Evolutionary conservation across 768 basidiomycete genomes (phyloP).

Genomic region (Podaxis mareebaensis): DNA sequence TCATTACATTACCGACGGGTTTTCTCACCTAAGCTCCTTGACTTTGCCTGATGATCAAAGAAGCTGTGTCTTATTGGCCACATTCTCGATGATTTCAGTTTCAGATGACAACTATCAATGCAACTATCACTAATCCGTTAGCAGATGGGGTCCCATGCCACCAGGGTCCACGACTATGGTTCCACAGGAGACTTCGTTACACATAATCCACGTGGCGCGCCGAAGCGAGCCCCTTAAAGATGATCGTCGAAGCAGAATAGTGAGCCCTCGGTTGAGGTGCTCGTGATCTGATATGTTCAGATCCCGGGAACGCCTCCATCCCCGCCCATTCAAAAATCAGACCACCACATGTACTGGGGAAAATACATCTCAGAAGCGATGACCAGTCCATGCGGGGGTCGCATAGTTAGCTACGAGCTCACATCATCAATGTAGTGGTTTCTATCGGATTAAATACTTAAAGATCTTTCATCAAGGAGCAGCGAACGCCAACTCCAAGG

Average conservation of each 20-base stretch:
- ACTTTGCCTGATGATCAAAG: neutral
- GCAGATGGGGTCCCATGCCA: neutral
- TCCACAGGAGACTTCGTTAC: neutral
- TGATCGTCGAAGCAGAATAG: neutral
- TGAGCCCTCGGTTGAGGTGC: neutral
- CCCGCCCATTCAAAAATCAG: neutral
- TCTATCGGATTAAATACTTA: conserved; percentile 8
- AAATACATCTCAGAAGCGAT: conserved; percentile 1
- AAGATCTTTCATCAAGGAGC: neutral
- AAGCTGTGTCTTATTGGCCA: neutral
- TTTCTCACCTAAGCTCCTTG: neutral
- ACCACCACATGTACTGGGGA: neutral
- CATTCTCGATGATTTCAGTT: neutral
- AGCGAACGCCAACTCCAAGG: neutral
- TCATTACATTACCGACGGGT: neutral
- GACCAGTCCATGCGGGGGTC: neutral
- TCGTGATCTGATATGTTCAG: neutral
- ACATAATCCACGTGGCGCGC: neutral
- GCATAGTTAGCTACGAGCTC: neutral
- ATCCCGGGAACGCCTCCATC: neutral
- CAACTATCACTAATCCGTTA: neutral
- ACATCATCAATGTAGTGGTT: neutral
- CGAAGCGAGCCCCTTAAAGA: neutral
- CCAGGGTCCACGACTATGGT: neutral
- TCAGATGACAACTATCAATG: neutral